Base-by-base conservation (phyloP, 805 yeast genomes). In the Candida sonorensis region DNA sequence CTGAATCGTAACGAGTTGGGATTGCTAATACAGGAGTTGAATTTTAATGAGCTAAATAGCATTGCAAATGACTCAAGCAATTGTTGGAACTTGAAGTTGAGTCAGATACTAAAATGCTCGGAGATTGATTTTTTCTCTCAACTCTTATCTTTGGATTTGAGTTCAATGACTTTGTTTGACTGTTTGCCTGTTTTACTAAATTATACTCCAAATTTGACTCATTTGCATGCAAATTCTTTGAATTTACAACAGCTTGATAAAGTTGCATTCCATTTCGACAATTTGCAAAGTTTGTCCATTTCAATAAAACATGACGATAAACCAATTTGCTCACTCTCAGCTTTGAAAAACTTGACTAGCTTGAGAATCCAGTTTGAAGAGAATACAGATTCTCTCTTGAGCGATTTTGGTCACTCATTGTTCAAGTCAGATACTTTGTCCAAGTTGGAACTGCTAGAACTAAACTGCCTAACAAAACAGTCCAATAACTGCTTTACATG, bases 401-500 rank as follows among this genome's bases (percentile, higher is more conserved):
- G 22, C 3, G 22, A 28, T 18, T 18, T 53, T 3, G 31, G 48
- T 4, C 1, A 8, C 3, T 26, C 31, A 7, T 21, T 51, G 15
- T 17, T 29, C 17, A 8, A 32, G 10, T 12, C 26, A 12, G 33
- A 38, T 3, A 26, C 31, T n/a, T 22, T 43, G 7, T 9, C 18
- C 8, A 23, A 33, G 8, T 31, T 53, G 17, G 20, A 36, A 18
- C 27, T 34, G 7, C 33, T 53, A 11, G 41, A 40, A 23, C 17
- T 52, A 16, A 41, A 40, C 7, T 45, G 40, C 25, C 34, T 42
- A 10, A 44, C 36, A 29, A 34, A 35, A 4, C 57, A 46, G 17
- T 51, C 50, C 24, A 53, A 53, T 6, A 34, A 37, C 2, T 45
- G 48, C 9, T 41, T 6, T 13, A 4, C 54, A 10, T 54, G 59